phyloP scores from a whole-genome alignment of 2,329 filamentous ascomycete genomes.

The Penicillium fuscoglaucum region DNA sequence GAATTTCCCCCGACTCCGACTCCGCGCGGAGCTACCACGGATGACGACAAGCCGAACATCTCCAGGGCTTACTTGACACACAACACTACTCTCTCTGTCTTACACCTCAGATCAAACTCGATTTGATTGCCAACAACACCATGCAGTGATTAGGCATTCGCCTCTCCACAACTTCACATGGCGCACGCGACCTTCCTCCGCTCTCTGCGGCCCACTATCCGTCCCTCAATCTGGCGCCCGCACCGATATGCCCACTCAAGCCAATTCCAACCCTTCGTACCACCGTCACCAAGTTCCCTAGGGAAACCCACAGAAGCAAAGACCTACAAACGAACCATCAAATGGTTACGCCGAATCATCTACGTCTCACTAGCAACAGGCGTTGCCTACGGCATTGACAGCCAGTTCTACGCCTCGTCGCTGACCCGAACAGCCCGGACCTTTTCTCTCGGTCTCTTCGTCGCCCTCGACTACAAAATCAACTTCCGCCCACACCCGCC shows the following conservation, averaged over 20 bases:
- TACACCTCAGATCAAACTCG: not conserved
- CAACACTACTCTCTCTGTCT: not conserved
- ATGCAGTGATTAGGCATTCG: constrained; percentile 18
- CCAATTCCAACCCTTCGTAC: constrained; percentile 66
- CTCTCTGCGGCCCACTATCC: constrained; percentile 18
- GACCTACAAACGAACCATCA: constrained; percentile 67
- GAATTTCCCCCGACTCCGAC: constrained; percentile 1
- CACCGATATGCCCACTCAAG: constrained; percentile 36
- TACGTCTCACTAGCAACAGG: constrained; percentile 62
- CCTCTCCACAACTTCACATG: constrained; percentile 14
- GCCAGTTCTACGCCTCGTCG: constrained; percentile 73
- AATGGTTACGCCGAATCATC: constrained; percentile 74
- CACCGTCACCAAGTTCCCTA: constrained; percentile 76
- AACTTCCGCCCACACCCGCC: constrained; percentile 84
- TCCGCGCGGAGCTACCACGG: constrained; percentile 14
- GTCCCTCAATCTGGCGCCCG: constrained; percentile 14
- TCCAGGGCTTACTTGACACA: not conserved
- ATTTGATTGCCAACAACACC: not conserved
- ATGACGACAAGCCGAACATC: constrained; percentile 20
- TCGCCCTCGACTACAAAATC: constrained; percentile 92
- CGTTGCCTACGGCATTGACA: constrained; percentile 67
- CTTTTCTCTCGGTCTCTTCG: constrained; percentile 73
- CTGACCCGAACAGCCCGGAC: constrained; percentile 77
- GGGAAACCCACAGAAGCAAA: constrained; percentile 70
- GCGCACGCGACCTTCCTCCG: constrained; percentile 23